These are phyloP conservation scores for Fusarium humuli DNA, from an alignment of 2,329 filamentous ascomycete species.

Conservation along the genomic window DNA sequence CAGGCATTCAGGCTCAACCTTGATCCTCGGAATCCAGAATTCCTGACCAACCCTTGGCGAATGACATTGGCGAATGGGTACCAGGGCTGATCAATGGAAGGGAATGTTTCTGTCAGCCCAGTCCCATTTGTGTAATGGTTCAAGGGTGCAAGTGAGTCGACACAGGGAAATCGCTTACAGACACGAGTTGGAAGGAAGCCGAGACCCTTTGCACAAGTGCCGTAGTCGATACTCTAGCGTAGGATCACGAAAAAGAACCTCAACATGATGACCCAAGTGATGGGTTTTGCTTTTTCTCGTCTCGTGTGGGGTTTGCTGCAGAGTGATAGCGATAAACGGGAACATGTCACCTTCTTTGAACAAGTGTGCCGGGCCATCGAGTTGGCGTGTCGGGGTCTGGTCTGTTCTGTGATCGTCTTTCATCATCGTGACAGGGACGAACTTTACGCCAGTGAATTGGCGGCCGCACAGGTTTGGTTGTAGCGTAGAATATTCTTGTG, in stretches of 20 bases:
- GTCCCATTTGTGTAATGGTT: neutral
- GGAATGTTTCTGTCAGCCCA: neutral
- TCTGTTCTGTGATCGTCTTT: slow-evolving; percentile 26
- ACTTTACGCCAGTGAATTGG: neutral
- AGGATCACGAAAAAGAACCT: slow-evolving; percentile 1
- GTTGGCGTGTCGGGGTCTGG: slow-evolving; percentile 14
- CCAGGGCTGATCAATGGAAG: neutral
- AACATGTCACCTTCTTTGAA: slow-evolving; percentile 9
- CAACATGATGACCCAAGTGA: neutral
- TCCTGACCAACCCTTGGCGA: neutral
- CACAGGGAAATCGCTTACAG: neutral
- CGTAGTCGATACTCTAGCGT: slow-evolving; percentile 2
- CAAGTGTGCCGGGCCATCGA: slow-evolving; percentile 1
- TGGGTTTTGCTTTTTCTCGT: slow-evolving; percentile 4
- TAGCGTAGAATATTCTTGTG: neutral
- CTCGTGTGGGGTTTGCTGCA: neutral
- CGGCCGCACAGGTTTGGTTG: neutral
- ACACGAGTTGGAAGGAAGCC: neutral
- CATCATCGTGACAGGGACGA: slow-evolving; percentile 5
- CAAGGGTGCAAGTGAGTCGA: neutral
- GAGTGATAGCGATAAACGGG: slow-evolving; percentile 2
- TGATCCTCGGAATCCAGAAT: slow-evolving; percentile 2
- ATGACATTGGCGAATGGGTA: neutral
- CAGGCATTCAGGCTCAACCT: slow-evolving; percentile 10
- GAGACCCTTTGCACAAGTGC: slow-evolving; percentile 6